Percentiles rank a stretch among this genome's conserved stretches.
Conservation (phyloP, 2,329 filamentous ascomycete genomes). For the Aschersonia sp. region DNA sequence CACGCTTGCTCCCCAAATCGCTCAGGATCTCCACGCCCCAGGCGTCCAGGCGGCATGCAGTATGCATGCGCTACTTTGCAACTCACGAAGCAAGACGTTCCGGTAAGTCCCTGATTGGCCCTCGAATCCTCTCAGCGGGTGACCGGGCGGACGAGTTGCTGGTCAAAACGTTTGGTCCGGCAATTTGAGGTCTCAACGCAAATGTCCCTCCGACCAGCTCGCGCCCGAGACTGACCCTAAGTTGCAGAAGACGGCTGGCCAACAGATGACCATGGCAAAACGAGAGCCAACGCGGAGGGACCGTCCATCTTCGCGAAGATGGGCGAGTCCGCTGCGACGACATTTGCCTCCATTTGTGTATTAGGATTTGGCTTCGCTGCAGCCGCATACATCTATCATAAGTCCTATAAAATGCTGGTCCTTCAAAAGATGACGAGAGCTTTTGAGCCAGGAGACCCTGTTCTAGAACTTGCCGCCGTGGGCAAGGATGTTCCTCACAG, state of each 20-base stretch:
- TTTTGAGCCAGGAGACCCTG: conserved; percentile 83
- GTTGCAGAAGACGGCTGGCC: no score
- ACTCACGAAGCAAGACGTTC: no score
- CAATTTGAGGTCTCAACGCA: no score
- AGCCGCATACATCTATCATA: conserved; percentile 67
- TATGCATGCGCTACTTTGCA: no score
- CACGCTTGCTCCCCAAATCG: background rate
- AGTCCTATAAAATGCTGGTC: conserved; percentile 78
- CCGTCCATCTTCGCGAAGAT: conserved; percentile 42
- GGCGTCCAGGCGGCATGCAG: no score
- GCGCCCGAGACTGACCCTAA: no score
- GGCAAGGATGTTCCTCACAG: conserved; percentile 38
- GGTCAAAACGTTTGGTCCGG: no score
- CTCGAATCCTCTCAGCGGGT: no score
- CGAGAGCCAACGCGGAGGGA: conserved; percentile 9
- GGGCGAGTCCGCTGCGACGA: conserved; percentile 61
- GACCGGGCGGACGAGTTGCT: no score
- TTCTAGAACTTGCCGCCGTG: conserved; percentile 63
- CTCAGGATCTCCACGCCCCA: background rate
- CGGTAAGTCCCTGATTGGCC: no score
- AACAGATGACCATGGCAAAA: background rate
- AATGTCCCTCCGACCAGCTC: no score
- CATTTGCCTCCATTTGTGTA: conserved; percentile 59
- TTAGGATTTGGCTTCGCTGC: conserved; percentile 49
- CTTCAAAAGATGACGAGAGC: conserved; percentile 87